Percentiles rank a stretch among this genome's conserved stretches.
phyloP scores from a whole-genome alignment of 768 basidiomycete genomes.

The Lentinula raphanica region DNA sequence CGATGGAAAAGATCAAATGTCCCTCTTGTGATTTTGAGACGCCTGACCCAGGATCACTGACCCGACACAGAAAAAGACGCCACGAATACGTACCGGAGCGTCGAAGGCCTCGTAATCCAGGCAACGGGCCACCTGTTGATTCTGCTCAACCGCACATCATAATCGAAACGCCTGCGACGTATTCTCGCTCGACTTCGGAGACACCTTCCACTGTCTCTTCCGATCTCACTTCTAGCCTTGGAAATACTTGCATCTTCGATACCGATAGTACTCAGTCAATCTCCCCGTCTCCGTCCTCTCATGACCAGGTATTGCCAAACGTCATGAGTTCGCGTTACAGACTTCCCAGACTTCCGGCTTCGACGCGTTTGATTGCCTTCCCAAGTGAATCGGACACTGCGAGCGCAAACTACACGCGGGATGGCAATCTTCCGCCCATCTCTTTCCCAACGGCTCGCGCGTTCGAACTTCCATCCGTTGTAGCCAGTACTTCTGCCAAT shows the following conservation, averaged over 20 bases:
- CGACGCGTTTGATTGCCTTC: not conserved
- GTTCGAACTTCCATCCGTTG: not conserved
- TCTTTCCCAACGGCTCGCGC: not conserved
- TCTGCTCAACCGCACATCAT: not conserved
- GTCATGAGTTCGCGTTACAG: not conserved
- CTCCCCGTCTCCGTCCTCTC: not conserved
- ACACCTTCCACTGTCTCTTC: not conserved
- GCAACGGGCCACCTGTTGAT: not conserved
- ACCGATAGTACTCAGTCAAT: not conserved
- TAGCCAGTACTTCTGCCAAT: not conserved
- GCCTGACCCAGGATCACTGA: not conserved
- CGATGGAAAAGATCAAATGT: not conserved
- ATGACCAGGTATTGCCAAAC: too few relatives aligned
- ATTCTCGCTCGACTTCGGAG: not conserved
- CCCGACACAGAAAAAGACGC: not conserved
- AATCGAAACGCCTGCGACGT: not conserved
- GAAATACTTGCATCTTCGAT: not conserved
- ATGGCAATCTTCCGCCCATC: not conserved
- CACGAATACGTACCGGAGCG: not conserved
- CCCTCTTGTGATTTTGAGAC: not conserved
- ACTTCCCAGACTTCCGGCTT: not conserved
- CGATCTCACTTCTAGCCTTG: too few relatives aligned
- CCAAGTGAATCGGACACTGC: not conserved
- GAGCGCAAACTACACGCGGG: not conserved
- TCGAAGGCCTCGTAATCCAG: not conserved